A percentile compares a stretch with the other conserved stretches of the same genome.
Conservation (phyloP, 371 early-diverging fungal genomes). For the Mortierella sp. region DNA sequence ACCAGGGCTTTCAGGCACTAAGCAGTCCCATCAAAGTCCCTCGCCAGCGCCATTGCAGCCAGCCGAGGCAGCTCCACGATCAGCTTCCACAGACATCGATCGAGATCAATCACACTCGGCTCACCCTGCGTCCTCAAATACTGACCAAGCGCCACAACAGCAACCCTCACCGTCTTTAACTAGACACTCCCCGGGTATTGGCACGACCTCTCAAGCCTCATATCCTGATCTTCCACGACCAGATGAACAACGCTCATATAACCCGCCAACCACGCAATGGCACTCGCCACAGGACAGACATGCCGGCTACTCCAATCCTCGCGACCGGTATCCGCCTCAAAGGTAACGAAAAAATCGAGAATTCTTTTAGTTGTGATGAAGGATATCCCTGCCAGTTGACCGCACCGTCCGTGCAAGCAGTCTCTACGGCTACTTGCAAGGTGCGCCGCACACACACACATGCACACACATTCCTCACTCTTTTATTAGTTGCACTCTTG, state of each 20-base stretch:
- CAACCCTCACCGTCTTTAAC: constrained; percentile 2
- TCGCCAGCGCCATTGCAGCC: constrained; percentile 14
- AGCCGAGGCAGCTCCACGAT: background rate
- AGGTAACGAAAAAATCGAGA: too few species aligned
- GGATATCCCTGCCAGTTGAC: too few species aligned
- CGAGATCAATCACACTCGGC: background rate
- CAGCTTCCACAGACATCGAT: constrained; percentile 3
- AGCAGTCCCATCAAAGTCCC: background rate
- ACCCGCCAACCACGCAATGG: constrained; percentile 11
- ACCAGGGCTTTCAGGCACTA: constrained; percentile 2
- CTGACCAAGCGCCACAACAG: constrained; percentile 1
- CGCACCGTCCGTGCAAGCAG: too few species aligned
- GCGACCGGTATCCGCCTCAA: constrained; percentile 11
- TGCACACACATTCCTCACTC: too few species aligned
- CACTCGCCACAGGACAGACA: constrained; percentile 8
- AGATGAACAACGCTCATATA: constrained; percentile 9
- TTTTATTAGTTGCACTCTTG: too few species aligned
- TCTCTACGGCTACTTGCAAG: too few species aligned
- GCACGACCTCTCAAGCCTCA: background rate
- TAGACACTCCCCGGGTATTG: constrained; percentile 2
- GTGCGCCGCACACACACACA: too few species aligned
- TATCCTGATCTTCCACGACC: background rate
- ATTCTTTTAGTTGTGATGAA: too few species aligned
- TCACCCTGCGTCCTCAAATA: background rate
- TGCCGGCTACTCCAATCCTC: constrained; percentile 2